These are phyloP conservation scores for Fusarium graminum DNA, from an alignment of 2,329 filamentous ascomycete genomes.

Conservation along the genomic window DNA sequence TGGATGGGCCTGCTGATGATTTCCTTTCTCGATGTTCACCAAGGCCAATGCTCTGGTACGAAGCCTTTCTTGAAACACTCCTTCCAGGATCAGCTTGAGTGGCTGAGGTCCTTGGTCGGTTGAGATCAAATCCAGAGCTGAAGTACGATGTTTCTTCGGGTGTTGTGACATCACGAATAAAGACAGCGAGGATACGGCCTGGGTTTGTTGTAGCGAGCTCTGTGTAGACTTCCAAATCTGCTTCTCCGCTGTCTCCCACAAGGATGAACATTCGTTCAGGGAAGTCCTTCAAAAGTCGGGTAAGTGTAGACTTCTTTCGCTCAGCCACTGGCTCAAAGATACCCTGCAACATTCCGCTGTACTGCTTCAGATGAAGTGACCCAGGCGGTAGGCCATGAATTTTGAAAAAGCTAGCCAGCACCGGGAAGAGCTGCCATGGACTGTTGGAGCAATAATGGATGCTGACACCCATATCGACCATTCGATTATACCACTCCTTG, in stretches of 20 bases:
- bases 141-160: conserved; percentile 80
- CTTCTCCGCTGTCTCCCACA: conserved; percentile 95
- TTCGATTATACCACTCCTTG: conserved; percentile 84
- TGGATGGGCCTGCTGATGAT: conserved; percentile 56
- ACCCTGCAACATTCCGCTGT: conserved; percentile 95
- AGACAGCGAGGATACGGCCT: conserved; percentile 84
- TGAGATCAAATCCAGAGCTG: conserved; percentile 66
- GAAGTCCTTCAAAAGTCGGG: conserved; percentile 89
- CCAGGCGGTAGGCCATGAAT: conserved; percentile 84
- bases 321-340: conserved; percentile 98
- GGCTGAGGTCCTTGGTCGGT: conserved; percentile 47
- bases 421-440: conserved; percentile 95
- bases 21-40: conserved; percentile 39
- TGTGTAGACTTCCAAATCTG: conserved; percentile 96
- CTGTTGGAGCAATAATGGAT: conserved; percentile 99
- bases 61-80: conserved; percentile 30
- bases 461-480: conserved; percentile 84
- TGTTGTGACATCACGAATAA: conserved; percentile 96
- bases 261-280: conserved; percentile 90
- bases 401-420: conserved; percentile 87
- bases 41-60: conserved; percentile 49
- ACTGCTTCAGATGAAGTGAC: conserved; percentile 95
- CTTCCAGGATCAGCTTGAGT: conserved; percentile 47
- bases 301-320: conserved; percentile 88
- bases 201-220: conserved; percentile 90